Base-by-base conservation (phyloP, 352 stramenopile species). In the Globisporangium middletonii region DNA sequence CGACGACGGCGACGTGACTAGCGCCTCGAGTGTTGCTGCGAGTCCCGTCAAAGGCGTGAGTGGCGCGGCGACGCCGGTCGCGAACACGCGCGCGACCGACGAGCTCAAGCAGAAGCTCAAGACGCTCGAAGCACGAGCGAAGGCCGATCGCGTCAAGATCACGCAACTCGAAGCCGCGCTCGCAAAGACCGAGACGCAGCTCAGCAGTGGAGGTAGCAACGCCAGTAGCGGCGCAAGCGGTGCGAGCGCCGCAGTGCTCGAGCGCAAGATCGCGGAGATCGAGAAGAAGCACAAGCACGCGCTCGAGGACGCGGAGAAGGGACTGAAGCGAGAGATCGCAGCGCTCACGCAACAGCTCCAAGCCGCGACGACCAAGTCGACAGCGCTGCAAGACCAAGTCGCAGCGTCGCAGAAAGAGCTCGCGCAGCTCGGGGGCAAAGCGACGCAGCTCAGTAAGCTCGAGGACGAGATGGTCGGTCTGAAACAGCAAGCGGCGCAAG, bases 281-380 rank as follows among this genome's bases (percentile, higher is more conserved):
- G 83, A 94, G 57, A 94, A 94, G 73, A 92, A 89, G 49, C 72
- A 90, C 62, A 81, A 86, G 55, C 75, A 79, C n/a, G 61, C 66
- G 3, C 42, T 89, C 6, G 77, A 90, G n/a, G 83, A 91, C 7
- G 75, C 55, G 12, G 81, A 94, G 67, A 86, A 81, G 30, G 30
- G 50, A 2, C 61, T 73, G 0, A 79, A 85, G 51, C 67, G 71
- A 26, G 79, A 91, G 45, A 53, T 91, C 8, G 27, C 63, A 44
- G 48, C 65, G 13, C 51, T 92, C 4, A 53, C 67, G 0, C 64
- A 78, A 47, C 80, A 93, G 50, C 72, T 89, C 0, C 69, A 73
- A 30, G 57, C 60, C 4, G 72, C 77, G n/a, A 75, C 89, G 50
- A 45, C 56, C 28, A 71, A 66, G 51, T 77, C 77, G 0, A 48